phyloP scores from a whole-genome alignment of 1,284 basidiomycete genomes.

The Sanguinoderma infundibulare region DNA sequence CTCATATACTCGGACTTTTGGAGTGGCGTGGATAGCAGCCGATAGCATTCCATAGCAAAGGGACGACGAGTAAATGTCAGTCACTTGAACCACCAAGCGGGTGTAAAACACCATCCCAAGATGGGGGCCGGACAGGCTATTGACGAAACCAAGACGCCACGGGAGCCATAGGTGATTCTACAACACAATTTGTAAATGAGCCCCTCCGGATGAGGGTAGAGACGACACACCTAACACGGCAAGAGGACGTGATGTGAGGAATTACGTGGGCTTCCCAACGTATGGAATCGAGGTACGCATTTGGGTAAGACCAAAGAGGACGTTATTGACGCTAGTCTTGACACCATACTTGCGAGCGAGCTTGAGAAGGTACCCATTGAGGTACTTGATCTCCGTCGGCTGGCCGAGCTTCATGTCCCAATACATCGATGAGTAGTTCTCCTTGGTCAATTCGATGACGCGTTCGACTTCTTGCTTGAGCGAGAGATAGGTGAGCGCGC shows the following conservation, averaged over 20 bases:
- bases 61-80: background rate
- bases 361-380: constrained; percentile 85
- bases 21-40: background rate
- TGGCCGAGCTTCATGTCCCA: constrained; percentile 64
- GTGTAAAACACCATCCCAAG: background rate
- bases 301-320: constrained; percentile 66
- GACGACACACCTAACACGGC: background rate
- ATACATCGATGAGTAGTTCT: constrained; percentile 83
- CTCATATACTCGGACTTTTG: constrained; percentile 8
- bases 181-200: background rate
- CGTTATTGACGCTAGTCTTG: constrained; percentile 57
- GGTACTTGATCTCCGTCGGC: constrained; percentile 78
- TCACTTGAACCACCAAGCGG: background rate
- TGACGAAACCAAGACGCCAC: background rate
- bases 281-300: constrained; percentile 44
- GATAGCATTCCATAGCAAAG: background rate
- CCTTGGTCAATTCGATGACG: constrained; percentile 58
- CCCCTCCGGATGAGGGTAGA: background rate
- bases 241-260: background rate
- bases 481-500: constrained; percentile 43
- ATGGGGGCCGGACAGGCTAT: background rate
- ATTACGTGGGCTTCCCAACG: constrained; percentile 5
- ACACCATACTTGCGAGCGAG: constrained; percentile 70
- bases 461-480: constrained; percentile 58
- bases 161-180: too few relatives aligned